Percentiles rank a stretch among this genome's conserved stretches.
Evolutionary conservation across 371 early-diverging fungal species (phyloP).

Genomic region (Circinella minor): DNA sequence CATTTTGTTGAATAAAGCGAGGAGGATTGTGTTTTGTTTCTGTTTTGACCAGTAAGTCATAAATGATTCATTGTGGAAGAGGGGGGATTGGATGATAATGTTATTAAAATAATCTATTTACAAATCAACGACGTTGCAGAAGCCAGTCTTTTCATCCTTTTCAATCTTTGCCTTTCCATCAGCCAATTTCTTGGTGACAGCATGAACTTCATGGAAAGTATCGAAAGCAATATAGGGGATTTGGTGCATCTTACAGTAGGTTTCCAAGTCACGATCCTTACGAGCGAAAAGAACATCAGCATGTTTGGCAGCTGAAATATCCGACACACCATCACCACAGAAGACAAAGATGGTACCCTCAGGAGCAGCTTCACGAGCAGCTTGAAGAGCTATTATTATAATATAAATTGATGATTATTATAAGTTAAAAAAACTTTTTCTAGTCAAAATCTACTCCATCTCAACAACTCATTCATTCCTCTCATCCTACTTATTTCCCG

Average conservation of each 20-base stretch:
- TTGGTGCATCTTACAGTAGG: conserved; percentile 58
- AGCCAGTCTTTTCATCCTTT: conserved; percentile 37
- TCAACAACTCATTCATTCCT: background rate
- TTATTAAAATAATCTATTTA: conserved; percentile 14
- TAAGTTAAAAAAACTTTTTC: too few species aligned
- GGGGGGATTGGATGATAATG: too few species aligned
- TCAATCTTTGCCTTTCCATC: conserved; percentile 34
- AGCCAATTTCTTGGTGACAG: conserved; percentile 35
- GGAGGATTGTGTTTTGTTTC: too few species aligned
- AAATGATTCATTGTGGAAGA: too few species aligned
- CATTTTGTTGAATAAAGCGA: too few species aligned
- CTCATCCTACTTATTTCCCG: background rate
- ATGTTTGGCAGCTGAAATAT: conserved; percentile 71
- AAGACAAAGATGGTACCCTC: conserved; percentile 59
- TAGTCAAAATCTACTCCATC: background rate
- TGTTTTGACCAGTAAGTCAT: too few species aligned
- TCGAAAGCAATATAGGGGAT: conserved; percentile 60
- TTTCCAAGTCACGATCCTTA: conserved; percentile 64
- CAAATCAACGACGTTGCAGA: conserved; percentile 36
- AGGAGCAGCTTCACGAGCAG: conserved; percentile 39
- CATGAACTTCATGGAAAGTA: conserved; percentile 54
- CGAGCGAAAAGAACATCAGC: conserved; percentile 71
- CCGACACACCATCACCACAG: conserved; percentile 74
- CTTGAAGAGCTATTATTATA: conserved; percentile 29
- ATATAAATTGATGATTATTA: too few species aligned